Base-by-base conservation (phyloP, 179 eudicot species). In the Camellia oleifera region DNA sequence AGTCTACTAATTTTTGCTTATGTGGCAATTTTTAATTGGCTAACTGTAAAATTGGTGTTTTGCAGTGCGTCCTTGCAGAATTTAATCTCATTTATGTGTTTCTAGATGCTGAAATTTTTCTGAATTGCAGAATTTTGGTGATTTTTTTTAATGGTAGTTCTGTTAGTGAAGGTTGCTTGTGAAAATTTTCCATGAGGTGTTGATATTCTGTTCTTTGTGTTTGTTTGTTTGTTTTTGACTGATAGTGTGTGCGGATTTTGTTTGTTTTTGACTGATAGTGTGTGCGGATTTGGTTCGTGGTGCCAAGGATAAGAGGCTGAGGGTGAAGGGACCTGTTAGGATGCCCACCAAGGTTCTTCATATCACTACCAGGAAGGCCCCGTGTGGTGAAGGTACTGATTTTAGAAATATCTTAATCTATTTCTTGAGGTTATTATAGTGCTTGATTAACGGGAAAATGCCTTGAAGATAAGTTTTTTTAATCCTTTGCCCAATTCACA, bases 261-360 rank as follows among this genome's bases (percentile, higher is more conserved):
- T n/a, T n/a, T n/a, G n/a, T n/a, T n/a, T n/a, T n/a, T n/a, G n/a
- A n/a, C n/a, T n/a, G n/a, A n/a, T n/a, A n/a, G n/a, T n/a, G n/a
- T n/a, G n/a, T n/a, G n/a, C n/a, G n/a, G n/a, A n/a, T n/a, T n/a
- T 26, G 83, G 91, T 92, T 54, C 88, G 93, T 12, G 98, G 98
- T 82, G 98, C 98, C 32, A 93, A 93, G 91, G 98, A 93, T 77
- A 93, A 92, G 88, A 88, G 81, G 20, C 86, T 94, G 58, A 86
- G 93, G 77, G 98, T 92, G 52, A 94, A 94, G 91, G 98, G 98
- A 84, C 98, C 98, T 5, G 98, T 94, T 20, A 92, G 98, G 81
- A 91, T 94, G 82, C 98, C 98, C 2, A 92, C 97, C 66, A 94
- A 94, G 91, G 98, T 92, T 82, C 87, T 94, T 42, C 83, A 80